A percentile compares a stretch with the other conserved stretches of the same genome.
Conservation (phyloP, 1,139 yeast species). For the Kodamaea fungicola region DNA sequence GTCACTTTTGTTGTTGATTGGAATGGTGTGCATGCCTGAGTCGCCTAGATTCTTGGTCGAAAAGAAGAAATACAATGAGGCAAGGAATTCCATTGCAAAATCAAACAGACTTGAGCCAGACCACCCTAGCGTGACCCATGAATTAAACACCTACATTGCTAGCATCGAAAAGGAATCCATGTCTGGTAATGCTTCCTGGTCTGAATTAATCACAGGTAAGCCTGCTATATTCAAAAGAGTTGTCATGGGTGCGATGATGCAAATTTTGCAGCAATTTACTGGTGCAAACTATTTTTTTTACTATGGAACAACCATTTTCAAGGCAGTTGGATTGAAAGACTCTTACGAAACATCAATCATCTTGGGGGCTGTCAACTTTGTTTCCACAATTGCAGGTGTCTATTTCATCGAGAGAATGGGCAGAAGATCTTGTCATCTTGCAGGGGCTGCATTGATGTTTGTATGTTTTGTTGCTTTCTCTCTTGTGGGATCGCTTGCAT, state of each 20-base stretch:
- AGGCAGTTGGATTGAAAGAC: constrained; percentile 71
- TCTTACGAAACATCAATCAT: constrained; percentile 73
- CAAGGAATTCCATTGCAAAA: constrained; percentile 25
- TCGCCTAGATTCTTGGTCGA: constrained; percentile 53
- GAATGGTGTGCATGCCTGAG: constrained; percentile 62
- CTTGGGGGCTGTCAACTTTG: constrained; percentile 60
- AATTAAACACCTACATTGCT: constrained; percentile 22
- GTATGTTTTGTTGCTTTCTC: constrained; percentile 46
- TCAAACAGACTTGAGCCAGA: constrained; percentile 19
- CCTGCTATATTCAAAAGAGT: constrained; percentile 23
- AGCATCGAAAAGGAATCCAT: constrained; percentile 61
- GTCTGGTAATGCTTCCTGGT: constrained; percentile 47
- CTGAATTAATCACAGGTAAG: constrained; percentile 21
- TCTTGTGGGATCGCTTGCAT: constrained; percentile 53
- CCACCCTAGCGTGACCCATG: constrained; percentile 20
- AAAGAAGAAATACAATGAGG: constrained; percentile 36
- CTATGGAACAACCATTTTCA: constrained; percentile 75
- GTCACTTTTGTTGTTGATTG: constrained; percentile 45
- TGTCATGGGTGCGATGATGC: constrained; percentile 54
- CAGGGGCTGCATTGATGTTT: constrained; percentile 47
- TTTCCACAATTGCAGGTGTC: constrained; percentile 68
- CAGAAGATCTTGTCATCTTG: constrained; percentile 61
- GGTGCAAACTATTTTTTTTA: constrained; percentile 83
- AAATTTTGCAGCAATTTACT: constrained; percentile 72
- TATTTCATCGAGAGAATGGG: constrained; percentile 70